phyloP scores from a whole-genome alignment of 2,329 filamentous ascomycete species.

The Scedosporium dehoogii region DNA sequence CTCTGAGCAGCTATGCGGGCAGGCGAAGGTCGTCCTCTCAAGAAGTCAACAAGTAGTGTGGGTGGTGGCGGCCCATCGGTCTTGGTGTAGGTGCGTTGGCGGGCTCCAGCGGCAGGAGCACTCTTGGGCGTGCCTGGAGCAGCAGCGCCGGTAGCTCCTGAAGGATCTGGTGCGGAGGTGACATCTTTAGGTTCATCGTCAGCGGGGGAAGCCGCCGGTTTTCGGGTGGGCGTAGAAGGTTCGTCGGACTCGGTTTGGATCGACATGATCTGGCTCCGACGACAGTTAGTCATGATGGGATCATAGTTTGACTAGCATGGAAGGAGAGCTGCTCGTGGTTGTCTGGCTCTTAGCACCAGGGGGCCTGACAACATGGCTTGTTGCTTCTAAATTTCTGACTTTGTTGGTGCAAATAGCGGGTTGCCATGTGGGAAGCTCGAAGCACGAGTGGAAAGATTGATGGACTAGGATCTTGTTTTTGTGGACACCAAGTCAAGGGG shows the following conservation, averaged over 20 bases:
- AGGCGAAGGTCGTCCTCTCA: conserved; percentile 45
- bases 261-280: not conserved
- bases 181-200: conserved; percentile 6
- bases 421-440: not conserved
- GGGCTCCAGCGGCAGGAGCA: conserved; percentile 24
- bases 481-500: not conserved
- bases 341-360: not conserved
- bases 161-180: conserved; percentile 1
- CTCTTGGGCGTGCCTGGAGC: conserved; percentile 26
- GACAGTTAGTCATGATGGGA: conserved; percentile 3
- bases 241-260: conserved; percentile 1
- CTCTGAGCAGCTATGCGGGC: conserved; percentile 43
- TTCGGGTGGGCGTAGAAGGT: not conserved
- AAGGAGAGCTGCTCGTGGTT: not conserved
- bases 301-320: not conserved
- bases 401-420: not conserved
- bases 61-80: conserved; percentile 29
- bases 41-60: conserved; percentile 46
- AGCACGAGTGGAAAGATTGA: not conserved
- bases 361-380: not conserved
- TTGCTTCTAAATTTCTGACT: not conserved
- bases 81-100: conserved; percentile 26
- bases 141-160: not conserved
- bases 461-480: not conserved
- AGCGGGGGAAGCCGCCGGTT: conserved; percentile 2